Base-by-base conservation (phyloP, 805 yeast genomes). In the Dipodascus albidus region DNA sequence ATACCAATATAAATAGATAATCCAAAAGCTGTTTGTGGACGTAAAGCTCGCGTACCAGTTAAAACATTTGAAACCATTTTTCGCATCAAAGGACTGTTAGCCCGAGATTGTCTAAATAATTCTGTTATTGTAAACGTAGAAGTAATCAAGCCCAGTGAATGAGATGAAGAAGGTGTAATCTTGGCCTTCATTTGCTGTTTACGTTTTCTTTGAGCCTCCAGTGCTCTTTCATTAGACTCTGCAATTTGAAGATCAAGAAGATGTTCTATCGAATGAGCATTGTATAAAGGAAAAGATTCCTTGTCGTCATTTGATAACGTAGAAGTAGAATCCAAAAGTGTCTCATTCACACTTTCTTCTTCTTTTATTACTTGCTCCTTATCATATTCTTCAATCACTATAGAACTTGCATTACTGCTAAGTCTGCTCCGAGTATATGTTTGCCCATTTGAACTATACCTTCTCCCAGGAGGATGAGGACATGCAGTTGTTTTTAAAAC, bases 401-500 rank as follows among this genome's bases (percentile, higher is more conserved):
- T 38, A 6, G 44, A 38, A 38, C 44, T n/a, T 17, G 20, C 4
- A 38, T 38, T 19, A 38, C 44, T 38, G 33, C 33, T 27, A 4
- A 38, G n/a, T 38, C 17, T 4, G 20, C 20, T 17, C n/a, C 44
- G 44, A n/a, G 20, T 6, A n/a, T 4, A n/a, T 17, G 44, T 19
- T n/a, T 14, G 44, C 20, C 9, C 44, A 14, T n/a, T 17, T n/a
- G 44, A 6, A 38, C 44, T 38, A 17, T 38, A 38, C n/a, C 44
- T 38, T 38, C 44, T 38, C 9, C 44, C 44, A 38, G 44, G 44
- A 38, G 44, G 20, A n/a, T 38, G 44, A 11, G 44, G 44, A 38
- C 20, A 14, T 38, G 44, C 44, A n/a, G 55, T 69, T 56, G 53
- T 54, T 21, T 56, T 67, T 57, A 51, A 74, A 59, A 68, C 72